These are phyloP conservation scores for Nitzschia sp. DNA, from an alignment of 108 stramenopile species.

Conservation along the genomic window DNA sequence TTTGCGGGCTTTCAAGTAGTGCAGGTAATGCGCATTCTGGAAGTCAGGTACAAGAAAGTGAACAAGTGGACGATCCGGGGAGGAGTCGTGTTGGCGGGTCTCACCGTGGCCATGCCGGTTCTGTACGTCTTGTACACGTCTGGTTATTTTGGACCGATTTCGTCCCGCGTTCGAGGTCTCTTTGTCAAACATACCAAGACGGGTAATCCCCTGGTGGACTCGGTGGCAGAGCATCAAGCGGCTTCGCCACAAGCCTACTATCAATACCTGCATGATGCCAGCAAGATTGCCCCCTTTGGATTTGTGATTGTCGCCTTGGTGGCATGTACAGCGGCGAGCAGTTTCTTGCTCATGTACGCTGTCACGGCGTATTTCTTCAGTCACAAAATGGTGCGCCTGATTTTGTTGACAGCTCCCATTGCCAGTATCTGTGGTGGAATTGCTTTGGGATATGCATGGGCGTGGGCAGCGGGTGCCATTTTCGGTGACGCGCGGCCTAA, in stretches of 20 bases:
- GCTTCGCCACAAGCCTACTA: constrained; percentile 89
- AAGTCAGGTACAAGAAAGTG: constrained; percentile 45
- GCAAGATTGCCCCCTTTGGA: constrained; percentile 89
- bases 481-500: constrained; percentile 30
- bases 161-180: constrained; percentile 83
- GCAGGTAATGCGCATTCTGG: constrained; percentile 56
- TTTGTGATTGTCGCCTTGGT: constrained; percentile 73
- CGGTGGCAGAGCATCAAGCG: constrained; percentile 98
- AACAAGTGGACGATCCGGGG: constrained; percentile 67
- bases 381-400: constrained; percentile 97
- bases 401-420: constrained; percentile 94
- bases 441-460: constrained; percentile 59
- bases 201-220: constrained; percentile 92
- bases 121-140: constrained; percentile 59
- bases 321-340: constrained; percentile 75
- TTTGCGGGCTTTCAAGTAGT: constrained; percentile 80
- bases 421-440: constrained; percentile 91
- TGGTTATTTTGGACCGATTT: constrained; percentile 95
- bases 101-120: constrained; percentile 30
- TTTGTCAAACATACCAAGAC: constrained; percentile 95
- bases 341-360: constrained; percentile 93
- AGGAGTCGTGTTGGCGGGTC: constrained; percentile 51
- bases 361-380: constrained; percentile 94
- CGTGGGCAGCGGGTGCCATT: constrained; percentile 39
- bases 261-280: constrained; percentile 85